Evolutionary conservation across 2,329 filamentous ascomycete genomes (phyloP).

Genomic region (Pseudogymnoascus destructans): DNA sequence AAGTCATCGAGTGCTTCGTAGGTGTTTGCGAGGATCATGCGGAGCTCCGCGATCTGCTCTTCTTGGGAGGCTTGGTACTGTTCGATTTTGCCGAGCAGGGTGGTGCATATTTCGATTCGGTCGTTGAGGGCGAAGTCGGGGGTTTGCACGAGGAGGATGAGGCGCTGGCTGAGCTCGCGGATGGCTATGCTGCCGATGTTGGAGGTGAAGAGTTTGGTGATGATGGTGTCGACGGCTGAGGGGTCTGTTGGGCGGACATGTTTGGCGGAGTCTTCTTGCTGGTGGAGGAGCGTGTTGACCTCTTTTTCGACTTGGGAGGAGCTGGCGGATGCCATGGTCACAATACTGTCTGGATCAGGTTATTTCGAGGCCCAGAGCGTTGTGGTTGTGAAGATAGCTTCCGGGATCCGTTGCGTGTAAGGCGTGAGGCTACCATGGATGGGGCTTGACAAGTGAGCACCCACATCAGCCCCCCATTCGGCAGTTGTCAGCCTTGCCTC

Average conservation of each 20-base stretch:
- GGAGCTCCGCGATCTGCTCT: slow-evolving; percentile 69
- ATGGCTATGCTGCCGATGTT: slow-evolving; percentile 25
- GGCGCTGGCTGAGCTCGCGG: slow-evolving; percentile 30
- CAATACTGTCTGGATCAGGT: not conserved
- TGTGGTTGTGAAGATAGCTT: not conserved
- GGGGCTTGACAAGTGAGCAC: not conserved
- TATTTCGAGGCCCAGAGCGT: not conserved
- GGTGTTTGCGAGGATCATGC: slow-evolving; percentile 69
- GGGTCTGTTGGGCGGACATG: slow-evolving; percentile 16
- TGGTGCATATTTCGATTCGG: slow-evolving; percentile 64
- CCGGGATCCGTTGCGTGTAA: not conserved
- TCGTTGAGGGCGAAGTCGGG: slow-evolving; percentile 46
- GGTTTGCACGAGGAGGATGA: slow-evolving; percentile 48
- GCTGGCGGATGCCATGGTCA: slow-evolving; percentile 26
- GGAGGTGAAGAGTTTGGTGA: slow-evolving; percentile 24
- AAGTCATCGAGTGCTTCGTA: slow-evolving; percentile 77
- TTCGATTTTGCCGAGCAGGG: slow-evolving; percentile 49
- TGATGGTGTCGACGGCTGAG: slow-evolving; percentile 22
- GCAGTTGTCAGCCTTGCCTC: not conserved
- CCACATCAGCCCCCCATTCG: not conserved
- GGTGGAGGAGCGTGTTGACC: slow-evolving; percentile 30
- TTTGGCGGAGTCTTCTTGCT: slow-evolving; percentile 32
- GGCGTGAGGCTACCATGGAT: not conserved
- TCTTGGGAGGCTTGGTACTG: slow-evolving; percentile 51
- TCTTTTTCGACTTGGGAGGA: slow-evolving; percentile 33